Conservation (phyloP, 345 rosid genomes). For the Pseudoturritis turrita region DNA sequence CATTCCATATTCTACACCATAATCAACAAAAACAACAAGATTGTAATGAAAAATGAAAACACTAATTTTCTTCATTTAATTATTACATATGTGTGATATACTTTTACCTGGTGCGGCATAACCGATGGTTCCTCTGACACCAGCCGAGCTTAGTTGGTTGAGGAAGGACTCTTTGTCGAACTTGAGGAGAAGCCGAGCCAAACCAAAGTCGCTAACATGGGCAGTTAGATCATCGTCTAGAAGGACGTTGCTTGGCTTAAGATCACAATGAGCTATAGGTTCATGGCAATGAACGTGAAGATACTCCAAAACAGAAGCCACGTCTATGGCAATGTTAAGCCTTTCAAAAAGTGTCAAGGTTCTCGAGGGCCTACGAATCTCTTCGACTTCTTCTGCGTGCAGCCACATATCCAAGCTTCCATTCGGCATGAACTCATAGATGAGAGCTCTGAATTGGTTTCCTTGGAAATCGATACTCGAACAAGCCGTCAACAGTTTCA, state of each 20-base stretch:
- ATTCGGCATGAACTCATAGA: not conserved
- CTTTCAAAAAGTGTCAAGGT: constrained; percentile 27
- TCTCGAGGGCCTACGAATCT: not conserved
- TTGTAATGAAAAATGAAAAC: not conserved
- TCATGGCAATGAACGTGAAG: too few species aligned
- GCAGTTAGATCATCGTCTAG: too few species aligned
- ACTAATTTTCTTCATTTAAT: not conserved
- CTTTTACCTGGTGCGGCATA: constrained; percentile 26
- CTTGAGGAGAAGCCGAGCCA: constrained; percentile 6
- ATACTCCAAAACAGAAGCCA: constrained; percentile 19
- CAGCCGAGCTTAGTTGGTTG: not conserved
- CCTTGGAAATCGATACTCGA: too few species aligned
- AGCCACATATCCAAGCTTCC: constrained; percentile 46
- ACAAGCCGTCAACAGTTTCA: too few species aligned
- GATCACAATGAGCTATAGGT: too few species aligned
- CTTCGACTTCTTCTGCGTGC: constrained; percentile 8
- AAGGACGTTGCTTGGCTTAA: too few species aligned
- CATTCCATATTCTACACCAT: constrained; percentile 28
- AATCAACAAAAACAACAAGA: not conserved
- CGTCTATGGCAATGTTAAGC: constrained; percentile 29
- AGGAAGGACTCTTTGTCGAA: not conserved
- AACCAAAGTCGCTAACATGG: constrained; percentile 32
- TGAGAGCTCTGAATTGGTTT: too few species aligned
- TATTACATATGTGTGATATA: not conserved
- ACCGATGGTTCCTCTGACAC: constrained; percentile 22